A percentile compares a stretch with the other conserved stretches of the same genome.
phyloP scores from a whole-genome alignment of 176 grass and related monocot genomes.

The bread wheat (Triticum aestivum) region IWGSC_CS_RefSeq_v2.1 NC_057796.1:284029549-284030048 shows the following conservation, averaged over 20 bases:
- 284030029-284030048: slow-evolving; percentile 94
- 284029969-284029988: slow-evolving; percentile 97
- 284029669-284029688: slow-evolving; percentile 99
- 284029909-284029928: slow-evolving; percentile 71
- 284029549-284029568: slow-evolving; percentile 73
- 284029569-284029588: neutral
- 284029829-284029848: slow-evolving; percentile 97
- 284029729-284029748: neutral
- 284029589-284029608: neutral
- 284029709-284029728: slow-evolving; percentile 95
- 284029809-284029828: slow-evolving; percentile 99
- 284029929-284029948: slow-evolving; percentile 90
- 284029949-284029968: slow-evolving; percentile 91
- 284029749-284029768: neutral
- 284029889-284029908: slow-evolving; percentile 73
- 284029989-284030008: slow-evolving; percentile 72
- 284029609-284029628: slow-evolving; percentile 24
- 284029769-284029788: neutral
- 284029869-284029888: slow-evolving; percentile 81
- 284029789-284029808: slow-evolving; percentile 29
- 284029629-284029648: slow-evolving; percentile 70
- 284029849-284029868: slow-evolving; percentile 92
- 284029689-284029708: slow-evolving; percentile 99
- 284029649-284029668: slow-evolving; percentile 99
- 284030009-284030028: slow-evolving; percentile 94